Evolutionary conservation across 1,139 yeast genomes (phyloP).

Genomic region (Nematodospora anomalae): DNA sequence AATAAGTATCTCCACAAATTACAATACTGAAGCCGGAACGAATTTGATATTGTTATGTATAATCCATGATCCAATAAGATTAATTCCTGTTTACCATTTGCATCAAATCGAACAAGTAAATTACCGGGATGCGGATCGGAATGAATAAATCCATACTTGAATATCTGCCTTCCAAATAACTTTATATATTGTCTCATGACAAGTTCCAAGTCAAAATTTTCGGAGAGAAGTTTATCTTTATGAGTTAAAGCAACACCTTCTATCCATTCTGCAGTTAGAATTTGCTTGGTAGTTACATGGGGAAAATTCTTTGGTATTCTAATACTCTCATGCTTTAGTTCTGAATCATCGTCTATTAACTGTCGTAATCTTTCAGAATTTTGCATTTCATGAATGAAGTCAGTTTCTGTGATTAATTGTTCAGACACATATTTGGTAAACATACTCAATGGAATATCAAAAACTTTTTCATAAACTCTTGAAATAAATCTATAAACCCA

Average conservation of each 20-base stretch:
- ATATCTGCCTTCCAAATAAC: slow-evolving; percentile 67
- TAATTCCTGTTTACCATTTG: slow-evolving; percentile 51
- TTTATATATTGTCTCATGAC: slow-evolving; percentile 55
- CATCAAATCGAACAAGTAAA: slow-evolving; percentile 50
- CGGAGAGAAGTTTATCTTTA: slow-evolving; percentile 39
- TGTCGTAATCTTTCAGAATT: slow-evolving; percentile 43
- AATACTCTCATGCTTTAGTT: slow-evolving; percentile 22
- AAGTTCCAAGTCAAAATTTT: slow-evolving; percentile 40
- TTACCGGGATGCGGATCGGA: slow-evolving; percentile 88
- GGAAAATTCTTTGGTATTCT: slow-evolving; percentile 54
- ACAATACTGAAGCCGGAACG: slow-evolving; percentile 57
- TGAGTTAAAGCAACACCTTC: slow-evolving; percentile 62
- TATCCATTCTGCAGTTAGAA: slow-evolving; percentile 73
- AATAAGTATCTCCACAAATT: slow-evolving; percentile 65
- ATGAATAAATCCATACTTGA: slow-evolving; percentile 74
- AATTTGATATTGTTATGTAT: slow-evolving; percentile 53
- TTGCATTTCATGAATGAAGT: slow-evolving; percentile 55
- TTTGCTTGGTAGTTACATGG: slow-evolving; percentile 47
- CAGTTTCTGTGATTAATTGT: slow-evolving; percentile 59
- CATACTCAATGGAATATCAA: slow-evolving; percentile 62
- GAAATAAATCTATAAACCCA: slow-evolving; percentile 55
- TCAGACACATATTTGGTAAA: slow-evolving; percentile 59
- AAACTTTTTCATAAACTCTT: slow-evolving; percentile 54
- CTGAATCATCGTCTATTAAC: slow-evolving; percentile 24
- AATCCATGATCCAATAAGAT: slow-evolving; percentile 78